phyloP scores from a whole-genome alignment of 2,329 filamentous ascomycete species.

The Myriosclerotinia duriaeana region DNA sequence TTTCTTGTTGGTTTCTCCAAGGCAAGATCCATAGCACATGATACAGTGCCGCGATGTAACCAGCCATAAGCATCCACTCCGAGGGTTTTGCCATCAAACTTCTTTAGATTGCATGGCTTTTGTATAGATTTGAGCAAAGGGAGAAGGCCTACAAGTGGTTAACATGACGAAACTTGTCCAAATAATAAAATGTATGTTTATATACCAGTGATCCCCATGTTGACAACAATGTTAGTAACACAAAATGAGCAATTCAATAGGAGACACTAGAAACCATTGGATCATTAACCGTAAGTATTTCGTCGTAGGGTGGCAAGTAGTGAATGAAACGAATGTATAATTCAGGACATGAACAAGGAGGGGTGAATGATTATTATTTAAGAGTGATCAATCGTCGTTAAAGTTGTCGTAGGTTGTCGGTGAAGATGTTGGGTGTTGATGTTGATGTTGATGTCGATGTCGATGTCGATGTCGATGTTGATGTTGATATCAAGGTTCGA shows the following conservation, averaged over 20 bases:
- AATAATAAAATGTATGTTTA: neutral
- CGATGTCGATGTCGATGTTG: too few relatives aligned
- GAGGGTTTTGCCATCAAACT: conserved; percentile 81
- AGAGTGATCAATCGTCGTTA: conserved; percentile 1
- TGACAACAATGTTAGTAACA: conserved; percentile 26
- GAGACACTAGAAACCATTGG: conserved; percentile 26
- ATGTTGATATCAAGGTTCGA: conserved; percentile 9
- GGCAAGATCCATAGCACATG: conserved; percentile 88
- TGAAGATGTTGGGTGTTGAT: conserved; percentile 1
- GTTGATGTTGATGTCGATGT: neutral
- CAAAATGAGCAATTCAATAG: conserved; percentile 31
- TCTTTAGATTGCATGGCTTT: conserved; percentile 80
- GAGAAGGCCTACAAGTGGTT: conserved; percentile 64
- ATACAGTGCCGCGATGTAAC: conserved; percentile 89
- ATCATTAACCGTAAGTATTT: neutral
- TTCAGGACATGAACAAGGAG: conserved; percentile 5
- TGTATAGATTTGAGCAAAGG: conserved; percentile 96
- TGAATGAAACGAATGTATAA: conserved; percentile 16
- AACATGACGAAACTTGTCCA: conserved; percentile 25
- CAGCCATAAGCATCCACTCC: conserved; percentile 98
- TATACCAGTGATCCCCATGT: conserved; percentile 32
- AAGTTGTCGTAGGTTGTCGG: conserved; percentile 9
- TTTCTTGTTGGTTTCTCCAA: conserved; percentile 84
- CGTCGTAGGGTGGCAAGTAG: conserved; percentile 7
- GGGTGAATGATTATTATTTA: neutral